Percentiles rank a stretch among this genome's conserved stretches.
Evolutionary conservation across 2,329 filamentous ascomycete species (phyloP).

Genomic region (Colletotrichum echinochloae): DNA sequence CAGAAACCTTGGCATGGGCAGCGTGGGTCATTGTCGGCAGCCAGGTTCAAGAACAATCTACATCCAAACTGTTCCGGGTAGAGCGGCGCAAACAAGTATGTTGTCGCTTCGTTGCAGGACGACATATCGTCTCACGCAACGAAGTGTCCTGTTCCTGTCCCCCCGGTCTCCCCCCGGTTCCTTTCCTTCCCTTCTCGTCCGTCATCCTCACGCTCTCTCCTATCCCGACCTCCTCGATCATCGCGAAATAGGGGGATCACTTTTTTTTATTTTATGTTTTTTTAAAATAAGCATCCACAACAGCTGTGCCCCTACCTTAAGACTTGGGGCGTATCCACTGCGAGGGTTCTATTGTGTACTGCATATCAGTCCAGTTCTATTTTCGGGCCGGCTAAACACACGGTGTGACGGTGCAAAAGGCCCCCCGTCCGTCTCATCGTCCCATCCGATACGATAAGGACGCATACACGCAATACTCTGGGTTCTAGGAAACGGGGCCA

Average conservation of each 20-base stretch:
- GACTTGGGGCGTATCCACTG: neutral
- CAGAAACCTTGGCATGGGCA: conserved; percentile 12
- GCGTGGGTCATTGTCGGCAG: neutral
- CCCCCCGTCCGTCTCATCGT: conserved; percentile 36
- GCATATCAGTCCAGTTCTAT: conserved; percentile 31
- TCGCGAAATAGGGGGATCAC: conserved; percentile 35
- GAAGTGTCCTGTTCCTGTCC: conserved; percentile 7
- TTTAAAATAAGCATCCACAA: conserved; percentile 25
- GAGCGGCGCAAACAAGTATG: conserved; percentile 23
- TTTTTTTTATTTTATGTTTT: neutral
- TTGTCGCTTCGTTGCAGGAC: conserved; percentile 2
- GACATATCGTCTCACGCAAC: neutral
- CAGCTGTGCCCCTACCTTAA: conserved; percentile 21
- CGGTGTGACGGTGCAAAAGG: conserved; percentile 26
- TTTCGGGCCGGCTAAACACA: conserved; percentile 39
- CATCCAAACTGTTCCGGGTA: conserved; percentile 27
- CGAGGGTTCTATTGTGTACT: conserved; percentile 2
- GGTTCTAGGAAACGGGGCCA: conserved; percentile 20
- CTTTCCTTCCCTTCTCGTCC: conserved; percentile 38
- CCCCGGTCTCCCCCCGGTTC: neutral
- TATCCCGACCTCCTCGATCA: conserved; percentile 6
- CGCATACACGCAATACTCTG: conserved; percentile 3
- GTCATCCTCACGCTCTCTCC: conserved; percentile 33
- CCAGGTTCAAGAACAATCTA: conserved; percentile 20
- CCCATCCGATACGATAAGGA: conserved; percentile 25